Evolutionary conservation across 2,329 filamentous ascomycete genomes (phyloP).

Genomic region (Ophiostoma piceae): DNA sequence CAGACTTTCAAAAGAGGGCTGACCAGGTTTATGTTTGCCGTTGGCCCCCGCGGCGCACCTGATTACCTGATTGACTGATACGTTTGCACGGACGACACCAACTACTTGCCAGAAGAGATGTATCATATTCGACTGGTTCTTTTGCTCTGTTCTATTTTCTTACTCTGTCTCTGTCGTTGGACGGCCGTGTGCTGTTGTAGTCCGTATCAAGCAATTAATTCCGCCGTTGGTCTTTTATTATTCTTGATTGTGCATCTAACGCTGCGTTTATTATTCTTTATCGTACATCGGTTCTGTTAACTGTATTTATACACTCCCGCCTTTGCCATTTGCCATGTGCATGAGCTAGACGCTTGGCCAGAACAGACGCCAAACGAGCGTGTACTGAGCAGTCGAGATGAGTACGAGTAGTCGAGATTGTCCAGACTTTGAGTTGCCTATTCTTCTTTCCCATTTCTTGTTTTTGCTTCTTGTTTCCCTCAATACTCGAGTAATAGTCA

Average conservation of each 20-base stretch:
- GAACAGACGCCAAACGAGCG: constrained; percentile 9
- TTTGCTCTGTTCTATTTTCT: not conserved
- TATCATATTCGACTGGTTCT: not conserved
- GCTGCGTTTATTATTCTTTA: not conserved
- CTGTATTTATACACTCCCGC: not conserved
- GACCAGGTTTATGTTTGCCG: not conserved
- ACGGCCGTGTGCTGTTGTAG: not conserved
- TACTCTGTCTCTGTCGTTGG: not conserved
- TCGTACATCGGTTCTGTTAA: not conserved
- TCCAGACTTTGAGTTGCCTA: not conserved
- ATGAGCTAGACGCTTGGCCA: constrained; percentile 7
- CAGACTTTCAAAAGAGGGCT: no score
- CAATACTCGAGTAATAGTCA: not conserved
- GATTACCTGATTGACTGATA: not conserved
- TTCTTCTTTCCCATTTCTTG: not conserved
- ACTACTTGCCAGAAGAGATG: not conserved
- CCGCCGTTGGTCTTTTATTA: not conserved
- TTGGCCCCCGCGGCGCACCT: not conserved
- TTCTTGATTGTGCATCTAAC: no score
- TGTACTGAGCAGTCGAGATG: no score
- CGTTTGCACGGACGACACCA: not conserved
- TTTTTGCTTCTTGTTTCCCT: not conserved
- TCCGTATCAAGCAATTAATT: not conserved
- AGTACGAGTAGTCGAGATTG: not conserved
- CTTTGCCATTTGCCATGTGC: not conserved